Base-by-base conservation (phyloP, 2,329 filamentous ascomycete species). In the Diaporthe longicolla region DNA sequence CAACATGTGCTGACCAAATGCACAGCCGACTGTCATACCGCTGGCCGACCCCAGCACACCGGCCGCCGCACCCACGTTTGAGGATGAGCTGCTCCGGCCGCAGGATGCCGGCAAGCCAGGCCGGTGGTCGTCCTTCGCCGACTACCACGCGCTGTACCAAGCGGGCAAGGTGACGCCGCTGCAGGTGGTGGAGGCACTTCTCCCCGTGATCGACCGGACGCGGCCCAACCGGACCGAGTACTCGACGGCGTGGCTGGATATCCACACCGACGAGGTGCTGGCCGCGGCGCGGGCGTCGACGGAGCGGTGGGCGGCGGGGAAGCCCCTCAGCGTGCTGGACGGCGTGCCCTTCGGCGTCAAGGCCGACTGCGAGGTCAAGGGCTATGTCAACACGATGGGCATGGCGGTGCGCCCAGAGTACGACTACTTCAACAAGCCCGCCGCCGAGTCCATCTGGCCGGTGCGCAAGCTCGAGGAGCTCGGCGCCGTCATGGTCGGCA, bases 301-400 rank as follows among this genome's bases (percentile, higher is more conserved):
- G 0, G 86, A 89, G 79, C 87, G 95, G 59, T 97, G 93, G 82
- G 89, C 90, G 73, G 85, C 87, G 21, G 93, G 93, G 0, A 87
- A 88, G 75, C 88, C 91, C 0, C 82, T 95, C 21, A 88, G 94
- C 17, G 84, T 94, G 7, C 85, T 97, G 10, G 95, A 98, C 79
- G 95, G 95, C 17, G 90, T 97, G 0, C 95, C 95, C 0, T 89
- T 97, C 65, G 93, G 92, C 0, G 90, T 97, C 78, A 97, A 98
- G 83, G 95, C 97, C 79, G 94, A 97, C 79, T 88, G 92, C 21
- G 88, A 93, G 76, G 85, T 95, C 43, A 87, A 90, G 76, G 94
- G 93, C 19, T 95, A 95, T 80, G 88, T 89, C 68, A 90, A 88
- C 76, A 92, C 90, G 70, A 83, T 89, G 63, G 94, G 93, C 29